Conservation (phyloP, 768 basidiomycete genomes). For the Hygrophoropsis aurantiaca region DNA sequence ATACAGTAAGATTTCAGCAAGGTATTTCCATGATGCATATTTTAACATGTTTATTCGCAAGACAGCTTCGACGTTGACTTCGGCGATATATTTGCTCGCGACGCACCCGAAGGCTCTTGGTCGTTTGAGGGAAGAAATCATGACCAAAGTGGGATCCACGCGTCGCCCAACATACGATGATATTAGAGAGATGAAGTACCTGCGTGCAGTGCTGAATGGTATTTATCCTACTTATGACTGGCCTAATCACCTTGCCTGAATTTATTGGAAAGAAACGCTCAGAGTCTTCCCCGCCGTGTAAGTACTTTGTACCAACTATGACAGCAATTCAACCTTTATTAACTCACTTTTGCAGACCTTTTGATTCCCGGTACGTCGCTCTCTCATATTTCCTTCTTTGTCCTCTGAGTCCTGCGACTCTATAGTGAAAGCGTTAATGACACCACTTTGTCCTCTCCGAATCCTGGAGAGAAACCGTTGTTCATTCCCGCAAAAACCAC, state of each 20-base stretch:
- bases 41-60: constrained; percentile 10
- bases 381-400: constrained; percentile 13
- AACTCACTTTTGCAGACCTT: constrained; percentile 10
- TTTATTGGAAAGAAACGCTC: constrained; percentile 40
- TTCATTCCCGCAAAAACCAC: constrained; percentile 41
- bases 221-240: background rate
- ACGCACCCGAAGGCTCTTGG: constrained; percentile 46
- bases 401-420: background rate
- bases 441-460: constrained; percentile 25
- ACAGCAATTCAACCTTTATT: background rate
- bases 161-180: constrained; percentile 53
- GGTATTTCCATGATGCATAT: background rate
- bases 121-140: constrained; percentile 51
- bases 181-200: constrained; percentile 56
- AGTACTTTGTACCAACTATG: background rate
- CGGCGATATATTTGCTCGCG: constrained; percentile 54
- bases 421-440: constrained; percentile 18
- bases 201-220: constrained; percentile 59
- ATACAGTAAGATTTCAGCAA: constrained; percentile 33
- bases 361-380: constrained; percentile 34
- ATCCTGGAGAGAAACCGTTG: constrained; percentile 34
- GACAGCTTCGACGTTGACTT: constrained; percentile 54
- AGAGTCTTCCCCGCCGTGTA: constrained; percentile 50
- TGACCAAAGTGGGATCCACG: constrained; percentile 41
- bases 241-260: background rate